Evolutionary conservation across 805 yeast genomes (phyloP).

Genomic region (Jamesozyma piceae): DNA sequence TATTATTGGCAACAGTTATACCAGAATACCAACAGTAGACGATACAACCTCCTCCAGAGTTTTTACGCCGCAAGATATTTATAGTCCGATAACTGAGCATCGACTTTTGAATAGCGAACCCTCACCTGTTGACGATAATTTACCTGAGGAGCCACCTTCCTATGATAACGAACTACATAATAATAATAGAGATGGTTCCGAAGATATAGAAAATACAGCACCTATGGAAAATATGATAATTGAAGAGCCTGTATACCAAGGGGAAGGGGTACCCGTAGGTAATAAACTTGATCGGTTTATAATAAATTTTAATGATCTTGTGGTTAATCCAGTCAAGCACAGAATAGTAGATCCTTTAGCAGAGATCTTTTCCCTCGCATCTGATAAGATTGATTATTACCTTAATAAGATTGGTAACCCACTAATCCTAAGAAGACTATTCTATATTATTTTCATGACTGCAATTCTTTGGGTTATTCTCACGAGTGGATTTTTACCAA

Average conservation of each 20-base stretch:
- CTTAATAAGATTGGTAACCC: constrained; percentile 76
- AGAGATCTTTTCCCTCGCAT: constrained; percentile 26
- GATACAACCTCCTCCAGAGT: not conserved
- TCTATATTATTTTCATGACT: constrained; percentile 63
- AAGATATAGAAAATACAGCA: constrained; percentile 1
- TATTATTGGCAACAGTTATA: not conserved
- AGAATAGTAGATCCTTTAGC: constrained; percentile 42
- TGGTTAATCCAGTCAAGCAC: constrained; percentile 34
- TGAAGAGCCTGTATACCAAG: constrained; percentile 31
- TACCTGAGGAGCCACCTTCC: constrained; percentile 30
- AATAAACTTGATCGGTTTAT: constrained; percentile 13
- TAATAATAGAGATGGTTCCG: not conserved
- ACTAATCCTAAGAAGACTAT: constrained; percentile 63
- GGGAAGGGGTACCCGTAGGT: constrained; percentile 1
- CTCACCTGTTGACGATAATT: not conserved
- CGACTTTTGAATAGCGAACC: not conserved
- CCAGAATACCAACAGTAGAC: constrained; percentile 1
- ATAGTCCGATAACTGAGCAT: not conserved
- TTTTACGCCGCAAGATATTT: not conserved
- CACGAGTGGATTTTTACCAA: constrained; percentile 45
- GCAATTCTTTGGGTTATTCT: constrained; percentile 47
- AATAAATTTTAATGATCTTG: constrained; percentile 20
- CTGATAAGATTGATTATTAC: constrained; percentile 43
- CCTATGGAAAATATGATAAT: constrained; percentile 32
- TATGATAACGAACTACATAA: constrained; percentile 11